phyloP scores from a whole-genome alignment of 208 protist species.

The Acanthamoeba lenticulata region DNA sequence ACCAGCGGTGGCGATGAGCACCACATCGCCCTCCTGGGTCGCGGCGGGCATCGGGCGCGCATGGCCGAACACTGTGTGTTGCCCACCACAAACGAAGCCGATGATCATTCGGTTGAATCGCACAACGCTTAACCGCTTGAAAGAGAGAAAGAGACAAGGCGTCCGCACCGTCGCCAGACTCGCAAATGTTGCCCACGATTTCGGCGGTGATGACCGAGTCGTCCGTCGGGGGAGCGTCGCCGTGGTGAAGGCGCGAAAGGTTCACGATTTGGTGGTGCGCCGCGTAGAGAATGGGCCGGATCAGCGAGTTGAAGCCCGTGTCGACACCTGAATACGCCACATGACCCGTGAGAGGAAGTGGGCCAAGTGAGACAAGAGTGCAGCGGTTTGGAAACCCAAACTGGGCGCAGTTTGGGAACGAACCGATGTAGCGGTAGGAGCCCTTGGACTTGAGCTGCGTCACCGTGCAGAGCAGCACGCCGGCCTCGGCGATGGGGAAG shows the following conservation, averaged over 20 bases:
- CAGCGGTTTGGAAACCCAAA: too few relatives aligned
- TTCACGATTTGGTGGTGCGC: constrained; percentile 74
- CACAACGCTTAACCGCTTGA: background rate
- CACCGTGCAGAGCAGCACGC: constrained; percentile 58
- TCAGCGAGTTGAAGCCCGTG: constrained; percentile 67
- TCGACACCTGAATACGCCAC: constrained; percentile 60
- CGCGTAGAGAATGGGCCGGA: constrained; percentile 59
- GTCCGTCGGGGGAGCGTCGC: background rate
- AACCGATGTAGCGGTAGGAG: constrained; percentile 9
- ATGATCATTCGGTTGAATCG: background rate
- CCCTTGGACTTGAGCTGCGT: constrained; percentile 67
- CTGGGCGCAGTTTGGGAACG: too few relatives aligned
- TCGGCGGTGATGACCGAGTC: background rate
- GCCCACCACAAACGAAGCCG: background rate
- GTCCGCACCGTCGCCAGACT: constrained; percentile 52
- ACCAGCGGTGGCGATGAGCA: constrained; percentile 67
- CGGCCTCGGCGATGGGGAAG: constrained; percentile 35
- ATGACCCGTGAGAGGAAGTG: background rate
- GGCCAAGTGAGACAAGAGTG: too few relatives aligned
- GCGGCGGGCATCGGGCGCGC: constrained; percentile 7
- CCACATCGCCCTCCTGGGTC: constrained; percentile 36
- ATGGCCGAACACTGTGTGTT: constrained; percentile 49
- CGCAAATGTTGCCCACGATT: constrained; percentile 68
- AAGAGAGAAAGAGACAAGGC: too few relatives aligned
- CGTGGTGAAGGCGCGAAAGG: background rate